Evolutionary conservation across 2,329 filamentous ascomycete genomes (phyloP).

Genomic region (Zymoseptoria brevis): DNA sequence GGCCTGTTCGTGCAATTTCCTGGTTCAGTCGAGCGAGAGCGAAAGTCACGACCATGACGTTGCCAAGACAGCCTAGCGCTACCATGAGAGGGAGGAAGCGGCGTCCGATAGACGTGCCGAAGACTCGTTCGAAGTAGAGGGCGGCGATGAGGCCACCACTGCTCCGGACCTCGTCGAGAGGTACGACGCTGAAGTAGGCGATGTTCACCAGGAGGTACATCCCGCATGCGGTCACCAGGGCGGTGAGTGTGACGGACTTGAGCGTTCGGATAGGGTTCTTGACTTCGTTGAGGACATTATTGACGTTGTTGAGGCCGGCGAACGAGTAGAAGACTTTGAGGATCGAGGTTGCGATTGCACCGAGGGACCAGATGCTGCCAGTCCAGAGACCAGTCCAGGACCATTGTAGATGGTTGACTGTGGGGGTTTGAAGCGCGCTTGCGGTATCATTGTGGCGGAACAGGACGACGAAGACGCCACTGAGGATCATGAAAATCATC

Average conservation of each 20-base stretch:
- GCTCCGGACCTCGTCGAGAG: constrained; percentile 57
- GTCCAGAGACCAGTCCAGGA: constrained; percentile 16
- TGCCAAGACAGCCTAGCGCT: constrained; percentile 59
- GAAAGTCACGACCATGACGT: constrained; percentile 67
- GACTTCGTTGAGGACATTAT: constrained; percentile 65
- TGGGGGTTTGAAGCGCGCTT: background rate
- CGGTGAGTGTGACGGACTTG: constrained; percentile 39
- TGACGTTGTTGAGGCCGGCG: constrained; percentile 57
- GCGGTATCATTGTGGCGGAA: constrained; percentile 13
- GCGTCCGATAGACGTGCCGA: constrained; percentile 52
- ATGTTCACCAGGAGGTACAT: constrained; percentile 63
- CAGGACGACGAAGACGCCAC: constrained; percentile 30
- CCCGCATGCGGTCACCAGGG: constrained; percentile 53
- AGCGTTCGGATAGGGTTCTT: constrained; percentile 59
- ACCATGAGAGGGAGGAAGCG: constrained; percentile 55
- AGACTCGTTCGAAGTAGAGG: constrained; percentile 57
- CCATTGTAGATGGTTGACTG: constrained; percentile 5
- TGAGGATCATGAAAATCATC: constrained; percentile 33
- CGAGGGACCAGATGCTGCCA: constrained; percentile 52
- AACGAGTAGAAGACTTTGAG: constrained; percentile 64
- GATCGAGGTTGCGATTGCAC: constrained; percentile 56
- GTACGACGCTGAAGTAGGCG: constrained; percentile 56
- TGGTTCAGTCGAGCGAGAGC: constrained; percentile 60
- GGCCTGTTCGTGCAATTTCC: constrained; percentile 63
- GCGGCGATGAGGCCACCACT: constrained; percentile 62